These are phyloP conservation scores for Reticulascus tulasneorum DNA, from an alignment of 2,329 filamentous ascomycete species.

Conservation along the genomic window DNA sequence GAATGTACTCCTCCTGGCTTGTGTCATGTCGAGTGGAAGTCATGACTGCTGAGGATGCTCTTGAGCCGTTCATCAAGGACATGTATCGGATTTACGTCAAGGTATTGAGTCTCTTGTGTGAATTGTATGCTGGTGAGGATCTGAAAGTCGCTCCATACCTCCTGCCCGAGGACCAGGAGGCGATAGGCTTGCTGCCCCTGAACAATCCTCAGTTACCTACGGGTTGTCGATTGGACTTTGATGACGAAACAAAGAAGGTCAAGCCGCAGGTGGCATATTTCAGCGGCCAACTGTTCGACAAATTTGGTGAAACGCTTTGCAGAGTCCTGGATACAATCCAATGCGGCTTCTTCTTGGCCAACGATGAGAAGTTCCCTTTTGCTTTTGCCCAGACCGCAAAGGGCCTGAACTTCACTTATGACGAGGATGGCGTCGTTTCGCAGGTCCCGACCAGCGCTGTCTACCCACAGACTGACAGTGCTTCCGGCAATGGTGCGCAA, in stretches of 20 bases:
- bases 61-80: slow-evolving; percentile 40
- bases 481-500: too few relatives aligned
- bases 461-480: too few relatives aligned
- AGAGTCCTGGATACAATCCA: slow-evolving; percentile 45
- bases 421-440: slow-evolving; percentile 3
- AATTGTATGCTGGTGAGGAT: slow-evolving; percentile 35
- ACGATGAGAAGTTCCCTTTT: slow-evolving; percentile 23
- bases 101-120: slow-evolving; percentile 45
- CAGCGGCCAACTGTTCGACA: slow-evolving; percentile 1
- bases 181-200: slow-evolving; percentile 40
- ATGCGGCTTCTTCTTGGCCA: slow-evolving; percentile 44
- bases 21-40: slow-evolving; percentile 42
- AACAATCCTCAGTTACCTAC: slow-evolving; percentile 31
- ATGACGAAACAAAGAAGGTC: slow-evolving; percentile 24
- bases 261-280: slow-evolving; percentile 39
- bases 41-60: slow-evolving; percentile 38
- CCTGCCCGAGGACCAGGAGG: slow-evolving; percentile 46
- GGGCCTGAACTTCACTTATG: slow-evolving; percentile 8
- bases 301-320: slow-evolving; percentile 24
- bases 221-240: slow-evolving; percentile 34
- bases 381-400: slow-evolving; percentile 6
- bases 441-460: background rate
- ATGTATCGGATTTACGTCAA: slow-evolving; percentile 44
- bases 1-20: slow-evolving; percentile 53
- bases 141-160: slow-evolving; percentile 43